A percentile compares a stretch with the other conserved stretches of the same genome.
These are phyloP conservation scores for Magnusiomyces magnusii DNA, from an alignment of 1,139 yeast species.

Conservation along the genomic window DNA sequence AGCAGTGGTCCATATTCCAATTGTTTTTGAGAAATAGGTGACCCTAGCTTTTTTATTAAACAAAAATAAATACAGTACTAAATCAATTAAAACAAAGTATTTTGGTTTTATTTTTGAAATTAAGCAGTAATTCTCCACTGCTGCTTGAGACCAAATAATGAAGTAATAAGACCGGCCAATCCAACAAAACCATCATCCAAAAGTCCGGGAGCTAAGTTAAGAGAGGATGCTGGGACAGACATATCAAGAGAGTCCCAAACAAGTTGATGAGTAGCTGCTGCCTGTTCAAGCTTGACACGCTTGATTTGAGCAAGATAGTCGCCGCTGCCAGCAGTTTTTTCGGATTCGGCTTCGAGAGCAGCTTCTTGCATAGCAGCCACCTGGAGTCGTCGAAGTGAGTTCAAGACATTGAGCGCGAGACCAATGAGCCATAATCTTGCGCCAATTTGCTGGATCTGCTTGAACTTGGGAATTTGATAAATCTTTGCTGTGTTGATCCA, in stretches of 20 bases:
- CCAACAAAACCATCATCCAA: conserved; percentile 75
- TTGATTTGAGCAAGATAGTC: conserved; percentile 37
- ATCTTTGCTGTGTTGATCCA: conserved; percentile 49
- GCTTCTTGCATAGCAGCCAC: conserved; percentile 34
- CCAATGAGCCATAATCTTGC: conserved; percentile 75
- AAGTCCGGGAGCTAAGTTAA: conserved; percentile 43
- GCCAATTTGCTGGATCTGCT: conserved; percentile 26
- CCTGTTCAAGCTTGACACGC: conserved; percentile 34
- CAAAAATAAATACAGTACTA: no score
- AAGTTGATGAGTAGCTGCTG: conserved; percentile 52
- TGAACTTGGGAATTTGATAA: conserved; percentile 31
- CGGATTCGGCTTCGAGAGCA: conserved; percentile 32
- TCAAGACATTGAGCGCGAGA: conserved; percentile 52
- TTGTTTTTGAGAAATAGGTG: no score
- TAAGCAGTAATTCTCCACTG: conserved; percentile 43
- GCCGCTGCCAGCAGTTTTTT: conserved; percentile 35
- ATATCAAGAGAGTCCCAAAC: conserved; percentile 75
- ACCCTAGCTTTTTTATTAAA: no score
- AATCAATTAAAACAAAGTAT: no score
- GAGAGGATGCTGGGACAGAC: conserved; percentile 65
- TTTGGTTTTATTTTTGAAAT: no score
- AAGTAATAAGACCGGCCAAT: conserved; percentile 75
- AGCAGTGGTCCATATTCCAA: no score
- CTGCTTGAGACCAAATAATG: conserved; percentile 68
- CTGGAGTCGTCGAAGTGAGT: conserved; percentile 45